phyloP scores from a whole-genome alignment of 2,329 filamentous ascomycete species.

The Diplodia mutila region DNA sequence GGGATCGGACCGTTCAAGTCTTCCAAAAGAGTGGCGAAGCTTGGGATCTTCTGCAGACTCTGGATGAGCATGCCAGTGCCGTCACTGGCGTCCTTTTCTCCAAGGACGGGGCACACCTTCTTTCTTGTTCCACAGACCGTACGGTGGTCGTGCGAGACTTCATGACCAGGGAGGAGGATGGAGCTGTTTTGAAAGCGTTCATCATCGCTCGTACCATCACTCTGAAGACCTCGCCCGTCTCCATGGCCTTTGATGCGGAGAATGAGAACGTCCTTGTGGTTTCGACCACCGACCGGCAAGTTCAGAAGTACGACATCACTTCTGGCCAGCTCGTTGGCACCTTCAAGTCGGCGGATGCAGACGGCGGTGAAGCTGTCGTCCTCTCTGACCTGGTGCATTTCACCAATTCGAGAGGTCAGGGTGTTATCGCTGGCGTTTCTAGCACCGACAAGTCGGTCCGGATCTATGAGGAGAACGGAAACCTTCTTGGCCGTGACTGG shows the following conservation, averaged over 20 bases:
- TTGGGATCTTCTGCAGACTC: slow-evolving; percentile 84
- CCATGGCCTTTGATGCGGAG: slow-evolving; percentile 73
- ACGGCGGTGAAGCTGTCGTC: slow-evolving; percentile 78
- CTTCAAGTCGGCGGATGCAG: slow-evolving; percentile 84
- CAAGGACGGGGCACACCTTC: slow-evolving; percentile 68
- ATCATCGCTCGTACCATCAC: slow-evolving; percentile 76
- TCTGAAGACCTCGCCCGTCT: slow-evolving; percentile 83
- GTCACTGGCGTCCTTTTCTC: slow-evolving; percentile 79
- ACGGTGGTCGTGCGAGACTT: slow-evolving; percentile 83
- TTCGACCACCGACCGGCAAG: slow-evolving; percentile 65
- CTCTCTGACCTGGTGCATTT: slow-evolving; percentile 74
- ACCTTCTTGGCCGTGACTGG: slow-evolving; percentile 85
- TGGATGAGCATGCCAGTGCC: slow-evolving; percentile 87
- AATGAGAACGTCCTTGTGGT: slow-evolving; percentile 60
- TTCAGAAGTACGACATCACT: slow-evolving; percentile 63
- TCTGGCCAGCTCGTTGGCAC: slow-evolving; percentile 70
- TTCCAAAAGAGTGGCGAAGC: slow-evolving; percentile 65
- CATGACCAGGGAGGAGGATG: slow-evolving; percentile 67
- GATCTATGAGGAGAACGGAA: slow-evolving; percentile 81
- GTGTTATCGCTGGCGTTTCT: slow-evolving; percentile 82
- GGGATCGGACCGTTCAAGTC: slow-evolving; percentile 93
- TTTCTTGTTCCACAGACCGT: slow-evolving; percentile 88
- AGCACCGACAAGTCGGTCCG: slow-evolving; percentile 95
- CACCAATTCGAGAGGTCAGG: slow-evolving; percentile 60
- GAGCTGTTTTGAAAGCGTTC: slow-evolving; percentile 69